Conservation (phyloP, 768 basidiomycete genomes). For the Collybiopsis luxurians region DNA sequence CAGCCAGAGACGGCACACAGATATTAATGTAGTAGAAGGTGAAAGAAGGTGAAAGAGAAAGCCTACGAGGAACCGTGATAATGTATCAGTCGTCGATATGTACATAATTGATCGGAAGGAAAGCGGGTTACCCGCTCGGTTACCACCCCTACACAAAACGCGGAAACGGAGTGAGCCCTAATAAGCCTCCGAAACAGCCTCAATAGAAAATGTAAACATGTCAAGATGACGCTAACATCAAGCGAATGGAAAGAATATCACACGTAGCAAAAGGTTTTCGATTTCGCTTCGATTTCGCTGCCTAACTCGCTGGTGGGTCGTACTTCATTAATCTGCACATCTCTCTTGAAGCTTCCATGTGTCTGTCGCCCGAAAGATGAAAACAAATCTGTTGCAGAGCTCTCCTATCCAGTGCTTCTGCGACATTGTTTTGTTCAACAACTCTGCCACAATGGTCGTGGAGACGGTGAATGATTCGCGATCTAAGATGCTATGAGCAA, state of each 20-base stretch:
- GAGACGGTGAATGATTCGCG: constrained; percentile 32
- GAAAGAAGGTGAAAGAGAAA: too few species aligned
- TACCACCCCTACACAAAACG: too few species aligned
- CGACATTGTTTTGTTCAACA: constrained; percentile 31
- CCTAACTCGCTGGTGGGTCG: background rate
- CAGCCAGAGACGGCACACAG: too few species aligned
- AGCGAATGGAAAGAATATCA: too few species aligned
- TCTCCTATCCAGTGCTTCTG: constrained; percentile 34
- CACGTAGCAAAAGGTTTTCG: too few species aligned
- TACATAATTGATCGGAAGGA: background rate
- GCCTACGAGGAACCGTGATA: too few species aligned
- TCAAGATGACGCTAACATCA: too few species aligned
- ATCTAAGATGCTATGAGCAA: constrained; percentile 18
- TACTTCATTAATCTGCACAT: constrained; percentile 1
- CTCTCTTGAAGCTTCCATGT: constrained; percentile 1
- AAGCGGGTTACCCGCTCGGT: background rate
- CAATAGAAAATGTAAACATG: too few species aligned
- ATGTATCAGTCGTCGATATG: background rate
- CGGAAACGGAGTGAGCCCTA: too few species aligned
- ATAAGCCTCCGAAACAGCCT: too few species aligned
- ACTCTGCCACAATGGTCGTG: constrained; percentile 30
- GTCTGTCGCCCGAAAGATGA: constrained; percentile 23
- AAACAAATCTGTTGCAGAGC: constrained; percentile 45
- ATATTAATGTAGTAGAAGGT: too few species aligned
- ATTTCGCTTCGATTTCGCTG: background rate